Evolutionary conservation across 2,329 filamentous ascomycete genomes (phyloP), one percentile per base, ranked within the genome.

Genomic region (Phoma herbarum): DNA sequence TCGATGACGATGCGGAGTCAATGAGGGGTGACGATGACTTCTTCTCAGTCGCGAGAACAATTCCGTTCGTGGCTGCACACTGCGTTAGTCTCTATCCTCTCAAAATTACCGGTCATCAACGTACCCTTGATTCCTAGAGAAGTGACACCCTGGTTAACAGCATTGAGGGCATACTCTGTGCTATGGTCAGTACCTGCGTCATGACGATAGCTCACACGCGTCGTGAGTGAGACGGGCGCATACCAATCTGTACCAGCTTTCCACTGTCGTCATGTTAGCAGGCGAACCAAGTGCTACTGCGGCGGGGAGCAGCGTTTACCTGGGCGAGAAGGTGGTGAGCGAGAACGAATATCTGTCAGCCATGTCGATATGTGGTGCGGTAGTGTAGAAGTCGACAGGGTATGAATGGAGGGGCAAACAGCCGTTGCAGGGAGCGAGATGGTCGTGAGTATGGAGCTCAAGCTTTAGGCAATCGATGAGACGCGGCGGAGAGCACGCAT

Each of bases 341-440:
- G 95, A 99, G 88, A 99, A 99, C 55, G 94, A 97, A 82, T 99
- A 99, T 84, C 95, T 87, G 82, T 99, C 95, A 76, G 95, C 94
- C 94, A 99, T 99, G 77, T 69, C 66, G 69, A 64, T 39, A 39
- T 60, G 42, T 46, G 49, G 48, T 52, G 35, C 46, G 35, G 49
- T 14, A 37, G 31, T 11, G 18, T 8, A 11, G 35, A 20, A 11
- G 35, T 20, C n/a, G 18, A 18, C 12, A 44, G 25, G 49, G 26
- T 46, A 20, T 25, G 20, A 6, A 14, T 56, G 25, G 41, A 44
- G 44, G 44, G 52, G 49, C 50, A 47, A 29, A 42, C 23, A 46
- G 41, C 45, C 46, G 39, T 50, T 50, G 41, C 43, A 61, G 54
- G 46, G 56, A 44, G 56, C 51, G 52, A 59, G 52, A 55, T 60